Base-by-base conservation (phyloP, 1,284 basidiomycete genomes). In the Agroathelia rolfsii region DNA sequence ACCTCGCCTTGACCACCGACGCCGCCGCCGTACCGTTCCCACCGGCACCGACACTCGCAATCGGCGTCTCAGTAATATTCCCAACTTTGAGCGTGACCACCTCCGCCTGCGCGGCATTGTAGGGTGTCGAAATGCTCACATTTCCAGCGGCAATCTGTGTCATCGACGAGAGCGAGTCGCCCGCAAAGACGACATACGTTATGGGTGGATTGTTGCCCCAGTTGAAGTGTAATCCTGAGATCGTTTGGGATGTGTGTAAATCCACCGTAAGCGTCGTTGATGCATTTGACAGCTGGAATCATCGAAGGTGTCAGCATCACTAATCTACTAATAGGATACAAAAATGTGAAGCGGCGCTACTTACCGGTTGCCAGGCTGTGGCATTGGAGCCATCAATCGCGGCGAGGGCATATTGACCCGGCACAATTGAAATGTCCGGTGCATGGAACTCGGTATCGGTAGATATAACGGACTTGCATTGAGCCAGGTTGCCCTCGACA, bases 401-500 rank as follows among this genome's bases (percentile, higher is more conserved):
- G 10, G 30, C 30, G 30, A 32, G 16, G 11, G 30, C 30, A 16
- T 32, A 32, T 16, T 32, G 30, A 5, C 30, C 30, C 10, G 30
- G 30, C 5, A 32, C 30, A 22, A 32, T 20, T 11, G 12, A 16
- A n/a, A 18, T 5, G 17, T 30, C 20, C 18, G 30, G 13, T 11
- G n/a, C 6, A 6, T 18, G 12, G 30, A 32, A 32, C 19, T n/a
- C 12, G 18, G 30, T 32, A 22, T 32, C 30, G n/a, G 30, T 32
- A 13, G 13, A 14, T 9, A 20, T 13, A n/a, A 32, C 19, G 13
- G 30, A 14, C 20, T 32, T 32, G 30, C 30, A 32, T 16, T 32
- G 30, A 12, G 30, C 30, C 10, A 32, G 30, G 20, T 32, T 32
- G 30, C 30, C 30, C 6, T n/a, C 6, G 18, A 32, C 30, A 22